Evolutionary conservation across 179 eudicot genomes (phyloP).

Genomic region (Silene coronaria): DNA sequence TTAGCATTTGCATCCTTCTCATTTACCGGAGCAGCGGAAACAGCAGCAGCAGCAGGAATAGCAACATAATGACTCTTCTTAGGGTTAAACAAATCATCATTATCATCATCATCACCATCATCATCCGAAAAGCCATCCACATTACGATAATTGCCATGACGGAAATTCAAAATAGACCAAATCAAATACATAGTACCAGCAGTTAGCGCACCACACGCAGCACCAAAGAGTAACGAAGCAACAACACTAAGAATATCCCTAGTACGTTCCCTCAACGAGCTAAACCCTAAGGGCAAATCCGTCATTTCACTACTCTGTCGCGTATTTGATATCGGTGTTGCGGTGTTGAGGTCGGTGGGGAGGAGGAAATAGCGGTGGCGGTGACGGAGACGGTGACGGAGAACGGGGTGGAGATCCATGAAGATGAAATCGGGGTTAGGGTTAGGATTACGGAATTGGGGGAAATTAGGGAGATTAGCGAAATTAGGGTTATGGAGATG

Average conservation of each 20-base stretch:
- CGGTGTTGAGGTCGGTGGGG: neutral
- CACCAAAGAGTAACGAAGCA: slow-evolving; percentile 70
- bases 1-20: neutral
- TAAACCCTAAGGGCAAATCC: slow-evolving; percentile 24
- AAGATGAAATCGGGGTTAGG: slow-evolving; percentile 32
- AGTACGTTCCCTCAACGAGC: slow-evolving; percentile 54
- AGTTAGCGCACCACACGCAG: slow-evolving; percentile 80
- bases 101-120: slow-evolving; percentile 27
- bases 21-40: neutral
- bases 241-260: slow-evolving; percentile 66
- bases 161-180: slow-evolving; percentile 54
- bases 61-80: slow-evolving; percentile 54
- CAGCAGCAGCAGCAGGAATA: slow-evolving; percentile 26
- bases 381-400: neutral
- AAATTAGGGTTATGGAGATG: no score
- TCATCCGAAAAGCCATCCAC: slow-evolving; percentile 33
- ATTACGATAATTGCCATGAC: slow-evolving; percentile 18
- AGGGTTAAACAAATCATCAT: slow-evolving; percentile 40
- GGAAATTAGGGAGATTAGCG: slow-evolving; percentile 15
- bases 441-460: slow-evolving; percentile 35
- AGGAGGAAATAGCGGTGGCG: slow-evolving; percentile 7
- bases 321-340: no score
- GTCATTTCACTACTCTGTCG: neutral
- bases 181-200: slow-evolving; percentile 60
- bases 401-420: slow-evolving; percentile 22